Conservation (phyloP, 768 basidiomycete genomes). For the Scleroderma citrinum region DNA sequence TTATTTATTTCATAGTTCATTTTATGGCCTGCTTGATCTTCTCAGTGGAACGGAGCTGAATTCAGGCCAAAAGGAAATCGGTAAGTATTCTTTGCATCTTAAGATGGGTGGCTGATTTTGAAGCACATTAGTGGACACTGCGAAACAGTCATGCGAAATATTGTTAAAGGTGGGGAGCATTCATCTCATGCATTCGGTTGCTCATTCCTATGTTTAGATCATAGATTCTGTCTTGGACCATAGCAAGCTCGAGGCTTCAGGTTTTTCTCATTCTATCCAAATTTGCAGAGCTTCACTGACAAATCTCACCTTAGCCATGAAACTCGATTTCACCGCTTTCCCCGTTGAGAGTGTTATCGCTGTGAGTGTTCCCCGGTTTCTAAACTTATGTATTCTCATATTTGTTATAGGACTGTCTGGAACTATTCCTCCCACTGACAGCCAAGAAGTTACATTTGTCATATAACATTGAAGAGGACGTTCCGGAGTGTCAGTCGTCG, state of each 20-base stretch:
- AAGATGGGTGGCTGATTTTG: slow-evolving; percentile 1
- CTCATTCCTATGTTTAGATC: slow-evolving; percentile 38
- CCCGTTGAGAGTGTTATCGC: slow-evolving; percentile 68
- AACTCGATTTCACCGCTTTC: slow-evolving; percentile 62
- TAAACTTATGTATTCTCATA: background rate
- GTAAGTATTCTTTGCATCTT: slow-evolving; percentile 26
- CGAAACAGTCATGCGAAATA: slow-evolving; percentile 72
- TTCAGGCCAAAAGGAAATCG: slow-evolving; percentile 63
- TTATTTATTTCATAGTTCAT: slow-evolving; percentile 41
- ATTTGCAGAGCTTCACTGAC: background rate
- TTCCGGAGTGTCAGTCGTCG: slow-evolving; percentile 50
- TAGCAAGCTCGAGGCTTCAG: slow-evolving; percentile 73
- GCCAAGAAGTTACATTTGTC: slow-evolving; percentile 70
- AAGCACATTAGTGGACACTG: slow-evolving; percentile 53
- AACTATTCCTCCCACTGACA: slow-evolving; percentile 68
- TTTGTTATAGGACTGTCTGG: slow-evolving; percentile 60
- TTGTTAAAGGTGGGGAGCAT: slow-evolving; percentile 48
- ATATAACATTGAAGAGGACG: slow-evolving; percentile 62
- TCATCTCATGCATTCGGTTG: background rate
- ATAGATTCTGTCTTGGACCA: slow-evolving; percentile 78
- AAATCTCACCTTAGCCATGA: slow-evolving; percentile 42
- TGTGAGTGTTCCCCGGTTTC: slow-evolving; percentile 29
- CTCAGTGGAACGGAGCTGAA: slow-evolving; percentile 66
- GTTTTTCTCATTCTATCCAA: slow-evolving; percentile 24
- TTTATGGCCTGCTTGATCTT: slow-evolving; percentile 73